phyloP scores from a whole-genome alignment of 2,329 filamentous ascomycete genomes.

The Aureobasidium subglaciale region DNA sequence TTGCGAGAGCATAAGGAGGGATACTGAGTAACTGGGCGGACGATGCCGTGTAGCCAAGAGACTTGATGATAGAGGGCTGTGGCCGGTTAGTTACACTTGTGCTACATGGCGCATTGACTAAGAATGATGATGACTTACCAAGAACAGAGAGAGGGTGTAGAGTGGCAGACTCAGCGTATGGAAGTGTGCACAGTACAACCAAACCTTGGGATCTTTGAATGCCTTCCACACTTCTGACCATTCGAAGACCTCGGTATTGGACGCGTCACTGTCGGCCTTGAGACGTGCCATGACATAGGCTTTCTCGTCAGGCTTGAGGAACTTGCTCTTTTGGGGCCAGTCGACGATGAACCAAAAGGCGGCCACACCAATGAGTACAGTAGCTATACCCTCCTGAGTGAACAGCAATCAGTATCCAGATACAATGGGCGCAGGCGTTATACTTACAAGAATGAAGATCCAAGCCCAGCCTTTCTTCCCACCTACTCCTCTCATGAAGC shows the following conservation, averaged over 20 bases:
- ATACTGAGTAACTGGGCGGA: conserved; percentile 35
- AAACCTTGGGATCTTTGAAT: conserved; percentile 61
- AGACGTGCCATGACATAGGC: conserved; percentile 56
- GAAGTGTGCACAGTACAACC: conserved; percentile 64
- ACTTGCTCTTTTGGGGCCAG: conserved; percentile 45
- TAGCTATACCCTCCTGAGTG: conserved; percentile 53
- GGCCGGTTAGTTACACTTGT: neutral
- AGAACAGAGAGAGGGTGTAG: conserved; percentile 39
- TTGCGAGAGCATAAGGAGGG: conserved; percentile 35
- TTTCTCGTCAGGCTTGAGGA: conserved; percentile 53
- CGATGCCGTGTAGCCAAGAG: conserved; percentile 52
- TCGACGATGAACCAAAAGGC: conserved; percentile 51
- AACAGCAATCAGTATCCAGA: neutral
- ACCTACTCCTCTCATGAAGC: conserved; percentile 50
- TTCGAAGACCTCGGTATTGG: conserved; percentile 58
- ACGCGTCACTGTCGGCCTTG: conserved; percentile 62
- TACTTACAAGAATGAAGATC: conserved; percentile 63
- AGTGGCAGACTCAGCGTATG: conserved; percentile 62
- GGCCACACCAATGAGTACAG: conserved; percentile 45
- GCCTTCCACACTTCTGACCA: conserved; percentile 61
- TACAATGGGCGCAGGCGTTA: neutral
- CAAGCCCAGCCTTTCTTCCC: conserved; percentile 62
- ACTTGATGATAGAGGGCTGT: conserved; percentile 56
- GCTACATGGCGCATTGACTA: no score
- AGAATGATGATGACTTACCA: no score